phyloP scores from a whole-genome alignment of 2,329 filamentous ascomycete genomes.

The Fusarium luffae region DNA sequence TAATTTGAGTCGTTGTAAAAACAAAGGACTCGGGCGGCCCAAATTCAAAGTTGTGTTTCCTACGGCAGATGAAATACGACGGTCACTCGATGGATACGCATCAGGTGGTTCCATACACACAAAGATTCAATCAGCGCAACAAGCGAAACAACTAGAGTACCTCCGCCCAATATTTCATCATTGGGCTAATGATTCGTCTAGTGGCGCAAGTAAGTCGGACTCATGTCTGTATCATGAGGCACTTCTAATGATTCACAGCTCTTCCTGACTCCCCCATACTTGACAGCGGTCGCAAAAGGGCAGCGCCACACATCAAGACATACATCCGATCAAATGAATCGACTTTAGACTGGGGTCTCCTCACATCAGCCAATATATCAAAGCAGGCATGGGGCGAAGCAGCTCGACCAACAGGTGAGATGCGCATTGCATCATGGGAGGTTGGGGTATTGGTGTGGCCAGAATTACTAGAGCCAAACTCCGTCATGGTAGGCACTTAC shows the following conservation, averaged over 20 bases:
- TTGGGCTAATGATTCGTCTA: slow-evolving; percentile 73
- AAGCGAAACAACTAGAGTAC: slow-evolving; percentile 79
- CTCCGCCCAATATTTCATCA: slow-evolving; percentile 77
- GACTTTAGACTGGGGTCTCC: slow-evolving; percentile 82
- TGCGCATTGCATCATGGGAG: slow-evolving; percentile 84
- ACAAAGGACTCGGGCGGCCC: slow-evolving; percentile 47
- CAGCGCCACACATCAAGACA: slow-evolving; percentile 90
- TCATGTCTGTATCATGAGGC: not conserved
- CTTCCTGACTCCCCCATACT: slow-evolving; percentile 41
- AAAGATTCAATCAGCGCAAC: slow-evolving; percentile 75
- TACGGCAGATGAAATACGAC: slow-evolving; percentile 80
- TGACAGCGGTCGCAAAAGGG: slow-evolving; percentile 71
- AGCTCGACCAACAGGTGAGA: slow-evolving; percentile 64
- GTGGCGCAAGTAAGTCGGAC: slow-evolving; percentile 49
- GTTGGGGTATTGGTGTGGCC: slow-evolving; percentile 88
- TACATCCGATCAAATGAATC: slow-evolving; percentile 75
- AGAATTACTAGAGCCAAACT: slow-evolving; percentile 60
- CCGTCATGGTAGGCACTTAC: slow-evolving; percentile 76
- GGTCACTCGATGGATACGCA: slow-evolving; percentile 79
- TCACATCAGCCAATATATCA: slow-evolving; percentile 92
- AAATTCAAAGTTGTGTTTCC: slow-evolving; percentile 82
- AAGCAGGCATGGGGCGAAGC: slow-evolving; percentile 88
- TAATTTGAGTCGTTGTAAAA: slow-evolving; percentile 54
- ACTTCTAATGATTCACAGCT: slow-evolving; percentile 37
- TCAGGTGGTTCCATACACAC: slow-evolving; percentile 86